These are phyloP conservation scores for Hagleromyces aurorensis DNA, from an alignment of 805 yeast species.

Conservation along the genomic window DNA sequence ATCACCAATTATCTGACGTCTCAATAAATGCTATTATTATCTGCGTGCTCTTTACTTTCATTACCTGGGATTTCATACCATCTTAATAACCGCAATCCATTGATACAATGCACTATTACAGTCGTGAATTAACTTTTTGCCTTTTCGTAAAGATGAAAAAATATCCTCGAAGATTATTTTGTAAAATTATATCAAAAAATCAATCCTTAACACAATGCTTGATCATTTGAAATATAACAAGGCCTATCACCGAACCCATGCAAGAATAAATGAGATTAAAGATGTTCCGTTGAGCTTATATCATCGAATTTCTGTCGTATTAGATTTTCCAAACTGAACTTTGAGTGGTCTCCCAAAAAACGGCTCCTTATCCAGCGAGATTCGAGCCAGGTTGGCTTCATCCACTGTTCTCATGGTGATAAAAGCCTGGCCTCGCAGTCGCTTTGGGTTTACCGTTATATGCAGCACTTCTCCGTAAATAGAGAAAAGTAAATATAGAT, in stretches of 20 bases:
- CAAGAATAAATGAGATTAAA: not conserved
- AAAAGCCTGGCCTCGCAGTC: slow-evolving; percentile 62
- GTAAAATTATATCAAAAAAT: no score
- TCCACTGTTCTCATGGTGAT: slow-evolving; percentile 41
- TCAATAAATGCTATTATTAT: no score
- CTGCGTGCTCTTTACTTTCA: no score
- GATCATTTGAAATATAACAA: no score
- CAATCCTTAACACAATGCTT: no score
- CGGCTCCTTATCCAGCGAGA: slow-evolving; percentile 37
- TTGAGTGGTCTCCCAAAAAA: slow-evolving; percentile 47
- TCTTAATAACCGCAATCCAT: no score
- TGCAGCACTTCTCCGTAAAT: slow-evolving; percentile 60
- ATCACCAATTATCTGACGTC: no score
- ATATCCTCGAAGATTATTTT: no score
- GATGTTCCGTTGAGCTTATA: not conserved
- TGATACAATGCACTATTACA: no score
- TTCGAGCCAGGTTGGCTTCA: slow-evolving; percentile 45
- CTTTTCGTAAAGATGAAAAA: no score
- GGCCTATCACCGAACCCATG: not conserved
- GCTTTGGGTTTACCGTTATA: slow-evolving; percentile 38
- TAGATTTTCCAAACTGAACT: slow-evolving; percentile 36
- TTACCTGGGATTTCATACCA: no score
- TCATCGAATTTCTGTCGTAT: slow-evolving; percentile 8
- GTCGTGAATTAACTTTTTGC: no score
- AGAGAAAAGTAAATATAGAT: slow-evolving; percentile 50